These are phyloP conservation scores for Xerocomellus dryophilus DNA, from an alignment of 768 basidiomycete species.

Conservation along the genomic window DNA sequence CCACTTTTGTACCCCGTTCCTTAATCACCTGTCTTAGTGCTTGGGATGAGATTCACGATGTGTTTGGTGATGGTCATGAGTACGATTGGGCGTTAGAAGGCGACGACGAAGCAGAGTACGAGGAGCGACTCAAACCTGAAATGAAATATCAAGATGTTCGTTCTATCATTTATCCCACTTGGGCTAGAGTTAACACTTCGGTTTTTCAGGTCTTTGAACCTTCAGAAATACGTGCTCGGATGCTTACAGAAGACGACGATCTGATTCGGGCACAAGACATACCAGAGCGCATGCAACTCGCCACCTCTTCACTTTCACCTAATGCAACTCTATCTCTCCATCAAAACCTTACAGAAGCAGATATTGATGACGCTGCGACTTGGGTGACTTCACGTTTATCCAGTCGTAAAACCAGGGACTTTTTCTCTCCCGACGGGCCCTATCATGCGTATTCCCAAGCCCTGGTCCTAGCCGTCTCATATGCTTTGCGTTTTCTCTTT, in stretches of 20 bases:
- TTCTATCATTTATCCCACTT: conserved; percentile 7
- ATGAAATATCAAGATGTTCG: conserved; percentile 83
- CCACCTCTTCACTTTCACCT: conserved; percentile 76
- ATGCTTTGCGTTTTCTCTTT: conserved; percentile 78
- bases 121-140: conserved; percentile 57
- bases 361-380: conserved; percentile 75
- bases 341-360: conserved; percentile 62
- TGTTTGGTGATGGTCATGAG: conserved; percentile 95
- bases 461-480: conserved; percentile 76
- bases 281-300: conserved; percentile 94
- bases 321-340: conserved; percentile 59
- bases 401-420: conserved; percentile 65
- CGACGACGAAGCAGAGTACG: conserved; percentile 57
- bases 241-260: conserved; percentile 92
- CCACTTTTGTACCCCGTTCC: not conserved
- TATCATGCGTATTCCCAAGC: conserved; percentile 59
- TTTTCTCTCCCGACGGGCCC: conserved; percentile 62
- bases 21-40: conserved; percentile 50
- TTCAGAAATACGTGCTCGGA: conserved; percentile 84
- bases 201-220: conserved; percentile 88
- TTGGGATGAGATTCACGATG: conserved; percentile 93
- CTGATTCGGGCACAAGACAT: conserved; percentile 85
- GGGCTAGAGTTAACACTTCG: conserved; percentile 1
- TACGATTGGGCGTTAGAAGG: conserved; percentile 92
- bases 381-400: conserved; percentile 87